Base-by-base conservation (phyloP, 1,284 basidiomycete genomes). In the Trametes versicolor region DNA sequence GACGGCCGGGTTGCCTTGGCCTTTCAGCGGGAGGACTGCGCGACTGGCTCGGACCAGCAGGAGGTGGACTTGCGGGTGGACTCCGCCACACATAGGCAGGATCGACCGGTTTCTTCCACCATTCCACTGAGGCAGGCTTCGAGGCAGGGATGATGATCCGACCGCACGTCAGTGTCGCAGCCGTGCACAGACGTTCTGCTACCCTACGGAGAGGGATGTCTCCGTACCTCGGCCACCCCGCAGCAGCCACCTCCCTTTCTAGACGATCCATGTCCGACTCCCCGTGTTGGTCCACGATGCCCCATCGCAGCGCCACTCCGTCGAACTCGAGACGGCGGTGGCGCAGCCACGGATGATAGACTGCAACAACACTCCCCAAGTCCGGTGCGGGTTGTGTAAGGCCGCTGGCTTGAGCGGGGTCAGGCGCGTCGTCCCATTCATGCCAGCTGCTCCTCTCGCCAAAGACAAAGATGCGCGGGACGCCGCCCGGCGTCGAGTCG, bases 331-430 rank as follows among this genome's bases (percentile, higher is more conserved):
- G 39, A 8, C 53, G 59, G n/a, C 64, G 43, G 12, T 53, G 43
- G 17, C 47, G 60, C 51, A 65, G n/a, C 64, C 64, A 65, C 0
- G 64, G 64, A 10, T 65, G 64, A 9, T 58, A 59, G 41, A 60
- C 58, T 4, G 58, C 45, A n/a, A 36, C 9, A 4, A 47, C 32
- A 23, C 58, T 64, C 3, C 37, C 8, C 17, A 13, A 10, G 12
- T 48, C 15, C 4, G 19, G 19, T 17, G 6, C 41, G 15, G 19
- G 17, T 7, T 15, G 15, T n/a, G 19, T 10, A 2, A 4, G 41
- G 6, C 6, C 19, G 15, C 19, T 19, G 41, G n/a, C 4, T 17
- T 8, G 6, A 17, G 6, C 17, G 15, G 41, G 6, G 41, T 17
- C 19, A 1, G 19, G 6, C 3, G 17, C 41, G 6, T 43, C 15